Evolutionary conservation across 129 eudicot species (phyloP).

Genomic region (Pseudognaphalium luteoalbum): DNA sequence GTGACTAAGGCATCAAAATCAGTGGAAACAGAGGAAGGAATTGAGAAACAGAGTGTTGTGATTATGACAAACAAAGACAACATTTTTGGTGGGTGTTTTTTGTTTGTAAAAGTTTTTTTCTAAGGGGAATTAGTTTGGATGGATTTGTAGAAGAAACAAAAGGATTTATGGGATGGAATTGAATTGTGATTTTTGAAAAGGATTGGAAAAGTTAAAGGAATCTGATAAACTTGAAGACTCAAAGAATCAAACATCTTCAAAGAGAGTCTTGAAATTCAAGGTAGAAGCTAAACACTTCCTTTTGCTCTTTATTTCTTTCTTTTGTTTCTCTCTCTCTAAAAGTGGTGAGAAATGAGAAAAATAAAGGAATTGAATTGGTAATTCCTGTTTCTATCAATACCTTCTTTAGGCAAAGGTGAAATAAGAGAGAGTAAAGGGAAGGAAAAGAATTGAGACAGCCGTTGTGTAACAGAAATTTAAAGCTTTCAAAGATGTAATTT

Average conservation of each 20-base stretch:
- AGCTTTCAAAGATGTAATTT: conserved; percentile 26
- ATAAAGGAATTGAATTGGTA: conserved; percentile 38
- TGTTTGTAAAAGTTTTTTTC: conserved; percentile 21
- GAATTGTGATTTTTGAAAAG: conserved; percentile 43
- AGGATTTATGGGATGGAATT: conserved; percentile 48
- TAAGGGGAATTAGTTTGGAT: conserved; percentile 47
- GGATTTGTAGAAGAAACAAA: conserved; percentile 51
- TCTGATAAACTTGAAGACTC: conserved; percentile 55
- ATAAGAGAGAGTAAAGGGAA: conserved; percentile 30
- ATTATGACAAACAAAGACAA: conserved; percentile 46
- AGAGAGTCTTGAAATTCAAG: conserved; percentile 78
- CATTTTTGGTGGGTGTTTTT: conserved; percentile 38
- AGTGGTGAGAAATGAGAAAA: conserved; percentile 36
- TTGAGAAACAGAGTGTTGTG: conserved; percentile 46
- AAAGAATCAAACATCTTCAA: conserved; percentile 78
- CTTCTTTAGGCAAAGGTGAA: conserved; percentile 38
- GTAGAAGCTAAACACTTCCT: conserved; percentile 66
- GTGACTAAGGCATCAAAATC: conserved; percentile 69
- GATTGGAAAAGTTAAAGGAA: conserved; percentile 62
- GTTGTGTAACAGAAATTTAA: conserved; percentile 73
- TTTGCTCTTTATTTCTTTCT: conserved; percentile 33
- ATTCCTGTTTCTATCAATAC: conserved; percentile 33
- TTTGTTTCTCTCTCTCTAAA: conserved; percentile 31
- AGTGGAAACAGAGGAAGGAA: conserved; percentile 51
- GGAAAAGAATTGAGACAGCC: conserved; percentile 43